phyloP scores from a whole-genome alignment of 2,329 filamentous ascomycete species.

The Septoria linicola region DNA sequence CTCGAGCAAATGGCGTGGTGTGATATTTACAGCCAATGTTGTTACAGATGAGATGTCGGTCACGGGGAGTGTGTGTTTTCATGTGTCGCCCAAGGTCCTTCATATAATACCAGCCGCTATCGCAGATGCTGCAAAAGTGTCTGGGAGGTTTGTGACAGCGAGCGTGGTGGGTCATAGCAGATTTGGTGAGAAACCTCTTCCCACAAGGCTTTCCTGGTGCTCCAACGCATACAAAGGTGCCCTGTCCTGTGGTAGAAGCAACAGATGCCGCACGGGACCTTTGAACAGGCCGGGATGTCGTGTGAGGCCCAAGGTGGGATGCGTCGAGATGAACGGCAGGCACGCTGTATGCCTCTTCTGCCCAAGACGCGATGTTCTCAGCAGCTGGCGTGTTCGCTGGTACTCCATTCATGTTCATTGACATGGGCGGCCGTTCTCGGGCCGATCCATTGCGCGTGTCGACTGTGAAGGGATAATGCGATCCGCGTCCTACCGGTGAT shows the following conservation, averaged over 20 bases:
- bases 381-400: background rate
- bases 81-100: slow-evolving; percentile 12
- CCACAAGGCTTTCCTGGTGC: background rate
- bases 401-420: background rate
- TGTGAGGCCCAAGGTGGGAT: background rate
- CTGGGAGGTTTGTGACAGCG: slow-evolving; percentile 2
- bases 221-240: slow-evolving; percentile 2
- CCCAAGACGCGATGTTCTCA: background rate
- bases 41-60: slow-evolving; percentile 11
- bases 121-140: background rate
- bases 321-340: background rate
- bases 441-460: background rate
- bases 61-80: slow-evolving; percentile 9
- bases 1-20: slow-evolving; percentile 8
- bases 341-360: background rate
- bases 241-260: background rate
- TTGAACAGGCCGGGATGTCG: background rate
- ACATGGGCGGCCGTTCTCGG: background rate
- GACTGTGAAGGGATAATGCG: background rate
- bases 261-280: background rate
- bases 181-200: background rate
- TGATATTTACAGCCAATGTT: slow-evolving; percentile 8
- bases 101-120: slow-evolving; percentile 1
- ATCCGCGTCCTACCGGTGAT: background rate
- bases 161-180: slow-evolving; percentile 7